Evolutionary conservation across 768 basidiomycete genomes (phyloP), one percentile per base, ranked within the genome.

Genomic region (Ephemerocybe angulata): DNA sequence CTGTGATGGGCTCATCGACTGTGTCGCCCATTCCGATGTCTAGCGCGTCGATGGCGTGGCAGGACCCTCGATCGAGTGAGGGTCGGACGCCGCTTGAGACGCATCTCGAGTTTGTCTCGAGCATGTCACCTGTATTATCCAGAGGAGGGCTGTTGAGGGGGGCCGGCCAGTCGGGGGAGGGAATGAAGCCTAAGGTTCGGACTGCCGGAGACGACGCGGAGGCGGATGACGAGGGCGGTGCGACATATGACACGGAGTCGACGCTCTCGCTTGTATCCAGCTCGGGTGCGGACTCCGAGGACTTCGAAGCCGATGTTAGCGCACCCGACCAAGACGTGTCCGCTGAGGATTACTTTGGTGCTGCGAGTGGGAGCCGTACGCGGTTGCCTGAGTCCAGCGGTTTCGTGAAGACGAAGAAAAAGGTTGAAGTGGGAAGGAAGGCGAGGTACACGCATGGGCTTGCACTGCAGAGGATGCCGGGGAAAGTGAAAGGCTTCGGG

Each of bases 381-480:
- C n/a, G n/a, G n/a, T n/a, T n/a, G n/a, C n/a, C n/a, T n/a, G n/a
- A n/a, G n/a, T n/a, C n/a, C n/a, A 19, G 21, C 15, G 38, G n/a
- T n/a, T 41, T 41, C 38, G 10, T 17, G 38, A 6, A 41, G 8
- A 35, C 33, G 33, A 35, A 35, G 38, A 41, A 41, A 19, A 19
- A 13, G n/a, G n/a, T 13, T 24, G 24, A 24, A 11, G 7, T 25
- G 4, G n/a, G 50, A 24, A 51, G 22, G 33, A 24, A 28, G 33
- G 15, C 35, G 17, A 51, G 19, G 31, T 53, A 53, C 21, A 53
- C 52, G n/a, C 52, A 42, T 27, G 52, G 52, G 3, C 52, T 42
- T 30, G 38, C 52, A 11, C 41, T 53, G 21, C 52, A 53, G 28
- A 7, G 52, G 15, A 53, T 53, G 52, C 52, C 52, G 8, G 52